Evolutionary conservation across 208 protist species (phyloP).

Genomic region (Naegleria gruberi): DNA sequence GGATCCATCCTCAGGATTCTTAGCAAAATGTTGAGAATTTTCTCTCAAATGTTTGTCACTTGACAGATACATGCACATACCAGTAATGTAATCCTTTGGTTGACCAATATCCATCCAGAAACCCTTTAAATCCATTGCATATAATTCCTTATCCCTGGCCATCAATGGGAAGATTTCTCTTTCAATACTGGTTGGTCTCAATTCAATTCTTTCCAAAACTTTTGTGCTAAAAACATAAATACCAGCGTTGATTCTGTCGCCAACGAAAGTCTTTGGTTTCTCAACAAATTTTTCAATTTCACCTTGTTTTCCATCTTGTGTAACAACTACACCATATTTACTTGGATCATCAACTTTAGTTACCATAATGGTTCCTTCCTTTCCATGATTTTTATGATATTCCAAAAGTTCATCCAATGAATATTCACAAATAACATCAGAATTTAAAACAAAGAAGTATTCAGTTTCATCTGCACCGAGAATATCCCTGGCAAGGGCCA

Average conservation of each 20-base stretch:
- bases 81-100: conserved; percentile 82
- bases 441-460: conserved; percentile 96
- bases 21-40: conserved; percentile 38
- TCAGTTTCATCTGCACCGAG: conserved; percentile 60
- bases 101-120: conserved; percentile 95
- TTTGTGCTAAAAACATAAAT: conserved; percentile 91
- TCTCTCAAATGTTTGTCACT: conserved; percentile 42
- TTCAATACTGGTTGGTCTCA: conserved; percentile 86
- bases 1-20: conserved; percentile 32
- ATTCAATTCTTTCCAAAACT: conserved; percentile 83
- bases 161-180: conserved; percentile 89
- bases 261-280: conserved; percentile 87
- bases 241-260: conserved; percentile 92
- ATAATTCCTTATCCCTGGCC: conserved; percentile 81
- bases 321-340: conserved; percentile 95
- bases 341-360: conserved; percentile 87
- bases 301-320: conserved; percentile 61
- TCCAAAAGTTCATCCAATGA: conserved; percentile 80
- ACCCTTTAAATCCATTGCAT: conserved; percentile 79
- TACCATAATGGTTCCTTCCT: conserved; percentile 92
- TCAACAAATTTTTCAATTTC: conserved; percentile 86
- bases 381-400: conserved; percentile 86
- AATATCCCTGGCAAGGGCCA: conserved; percentile 78
- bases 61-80: conserved; percentile 70
- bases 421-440: conserved; percentile 90